Conservation (phyloP, 352 stramenopile genomes). For the Hyaloperonospora arabidopsidis region DNA sequence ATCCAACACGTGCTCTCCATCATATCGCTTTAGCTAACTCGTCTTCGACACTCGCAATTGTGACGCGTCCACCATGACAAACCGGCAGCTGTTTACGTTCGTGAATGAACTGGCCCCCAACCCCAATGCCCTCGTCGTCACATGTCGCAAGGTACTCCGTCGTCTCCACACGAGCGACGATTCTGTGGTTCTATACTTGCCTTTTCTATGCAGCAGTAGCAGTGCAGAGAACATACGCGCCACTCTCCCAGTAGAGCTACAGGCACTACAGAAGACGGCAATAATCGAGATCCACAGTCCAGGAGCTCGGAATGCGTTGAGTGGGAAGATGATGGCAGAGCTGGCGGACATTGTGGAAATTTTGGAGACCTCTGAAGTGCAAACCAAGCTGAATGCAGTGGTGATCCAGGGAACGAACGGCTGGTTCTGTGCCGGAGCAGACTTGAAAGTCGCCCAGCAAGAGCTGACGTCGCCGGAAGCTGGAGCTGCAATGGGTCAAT, state of each 20-base stretch:
- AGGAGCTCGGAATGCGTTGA: constrained; percentile 62
- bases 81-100: constrained; percentile 40
- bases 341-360: constrained; percentile 55
- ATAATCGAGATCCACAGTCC: constrained; percentile 70
- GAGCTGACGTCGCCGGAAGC: constrained; percentile 63
- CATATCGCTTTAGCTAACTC: neutral
- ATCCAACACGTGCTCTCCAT: too few species aligned
- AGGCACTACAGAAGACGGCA: constrained; percentile 36
- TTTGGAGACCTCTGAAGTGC: constrained; percentile 49
- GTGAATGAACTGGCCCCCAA: constrained; percentile 39
- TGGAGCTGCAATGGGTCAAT: constrained; percentile 51
- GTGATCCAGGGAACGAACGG: constrained; percentile 45
- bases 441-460: constrained; percentile 70
- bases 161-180: constrained; percentile 30
- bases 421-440: constrained; percentile 81
- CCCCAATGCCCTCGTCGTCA: constrained; percentile 24
- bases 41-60: too few species aligned
- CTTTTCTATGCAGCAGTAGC: constrained; percentile 13
- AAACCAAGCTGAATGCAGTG: constrained; percentile 52
- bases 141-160: constrained; percentile 42
- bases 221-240: neutral
- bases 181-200: constrained; percentile 24
- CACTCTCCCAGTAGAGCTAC: constrained; percentile 12
- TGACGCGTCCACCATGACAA: constrained; percentile 1
- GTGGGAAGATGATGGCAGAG: constrained; percentile 85